Percentiles rank a stretch among this genome's conserved stretches.
Evolutionary conservation across 306 rosid genomes (phyloP).

Genomic region (Prunus mongolica): DNA sequence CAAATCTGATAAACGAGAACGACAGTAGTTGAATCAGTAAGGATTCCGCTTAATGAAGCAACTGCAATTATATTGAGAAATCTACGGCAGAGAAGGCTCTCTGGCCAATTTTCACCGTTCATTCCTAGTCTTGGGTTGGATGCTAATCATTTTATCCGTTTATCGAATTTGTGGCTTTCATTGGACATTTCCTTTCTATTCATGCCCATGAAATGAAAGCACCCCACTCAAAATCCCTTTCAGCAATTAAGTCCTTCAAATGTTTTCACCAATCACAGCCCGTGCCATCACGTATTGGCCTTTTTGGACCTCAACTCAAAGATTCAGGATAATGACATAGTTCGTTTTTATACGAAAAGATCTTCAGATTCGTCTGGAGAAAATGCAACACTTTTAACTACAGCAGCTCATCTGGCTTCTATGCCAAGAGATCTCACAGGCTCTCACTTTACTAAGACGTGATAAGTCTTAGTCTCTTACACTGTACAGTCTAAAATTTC

Average conservation of each 20-base stretch:
- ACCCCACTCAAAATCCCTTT: constrained; percentile 2
- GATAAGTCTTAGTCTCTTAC: neutral
- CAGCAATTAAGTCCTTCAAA: neutral
- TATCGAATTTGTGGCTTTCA: constrained; percentile 6
- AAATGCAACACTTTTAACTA: neutral
- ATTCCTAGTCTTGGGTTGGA: neutral
- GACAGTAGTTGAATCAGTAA: too few relatives aligned
- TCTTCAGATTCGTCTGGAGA: neutral
- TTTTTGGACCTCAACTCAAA: neutral
- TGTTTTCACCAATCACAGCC: neutral
- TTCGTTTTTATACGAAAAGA: neutral
- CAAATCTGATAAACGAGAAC: too few relatives aligned
- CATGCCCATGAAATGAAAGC: neutral
- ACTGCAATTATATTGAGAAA: neutral
- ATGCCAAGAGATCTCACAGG: neutral
- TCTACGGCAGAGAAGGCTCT: neutral
- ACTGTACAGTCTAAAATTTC: neutral
- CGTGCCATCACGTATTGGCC: neutral
- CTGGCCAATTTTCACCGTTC: neutral
- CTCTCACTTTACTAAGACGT: neutral
- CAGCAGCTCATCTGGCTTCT: neutral
- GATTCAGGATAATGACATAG: neutral
- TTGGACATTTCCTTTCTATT: neutral
- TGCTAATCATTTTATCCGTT: constrained; percentile 1
- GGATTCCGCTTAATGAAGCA: neutral